These are phyloP conservation scores for Lactifluus pinguis DNA, from an alignment of 768 basidiomycete species.

Conservation along the genomic window DNA sequence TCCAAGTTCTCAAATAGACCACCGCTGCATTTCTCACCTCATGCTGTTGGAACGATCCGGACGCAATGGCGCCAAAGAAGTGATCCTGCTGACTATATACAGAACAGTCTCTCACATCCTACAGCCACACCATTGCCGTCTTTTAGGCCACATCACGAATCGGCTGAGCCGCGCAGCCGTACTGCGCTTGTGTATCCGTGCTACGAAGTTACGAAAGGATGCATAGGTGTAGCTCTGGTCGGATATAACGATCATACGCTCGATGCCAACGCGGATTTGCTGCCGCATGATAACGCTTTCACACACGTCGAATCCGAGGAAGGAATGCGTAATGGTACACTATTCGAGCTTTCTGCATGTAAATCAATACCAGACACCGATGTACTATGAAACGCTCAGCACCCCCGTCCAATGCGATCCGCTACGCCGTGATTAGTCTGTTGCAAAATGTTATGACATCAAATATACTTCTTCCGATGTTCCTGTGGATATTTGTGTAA, in stretches of 20 bases:
- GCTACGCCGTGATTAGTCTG: not conserved
- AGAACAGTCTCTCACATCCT: not conserved
- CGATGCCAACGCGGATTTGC: not conserved
- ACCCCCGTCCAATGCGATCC: not conserved
- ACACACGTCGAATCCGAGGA: not conserved
- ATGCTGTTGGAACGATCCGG: not conserved
- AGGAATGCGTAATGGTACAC: not conserved
- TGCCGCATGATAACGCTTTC: too few relatives aligned
- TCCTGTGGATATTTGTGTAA: conserved; percentile 26
- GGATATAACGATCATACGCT: not conserved
- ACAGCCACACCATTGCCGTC: not conserved
- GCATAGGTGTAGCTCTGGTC: too few relatives aligned
- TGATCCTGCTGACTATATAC: not conserved
- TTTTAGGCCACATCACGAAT: too few relatives aligned
- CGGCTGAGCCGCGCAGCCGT: not conserved
- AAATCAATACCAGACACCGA: not conserved
- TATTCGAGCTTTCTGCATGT: not conserved
- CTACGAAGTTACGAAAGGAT: too few relatives aligned
- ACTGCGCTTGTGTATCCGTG: not conserved
- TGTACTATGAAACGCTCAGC: not conserved
- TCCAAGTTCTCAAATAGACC: not conserved
- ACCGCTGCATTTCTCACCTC: not conserved
- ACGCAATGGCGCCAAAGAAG: not conserved
- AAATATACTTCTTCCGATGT: conserved; percentile 36
- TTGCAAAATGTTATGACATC: not conserved